These are phyloP conservation scores for Lentinula boryana DNA, from an alignment of 768 basidiomycete species.

Conservation along the genomic window DNA sequence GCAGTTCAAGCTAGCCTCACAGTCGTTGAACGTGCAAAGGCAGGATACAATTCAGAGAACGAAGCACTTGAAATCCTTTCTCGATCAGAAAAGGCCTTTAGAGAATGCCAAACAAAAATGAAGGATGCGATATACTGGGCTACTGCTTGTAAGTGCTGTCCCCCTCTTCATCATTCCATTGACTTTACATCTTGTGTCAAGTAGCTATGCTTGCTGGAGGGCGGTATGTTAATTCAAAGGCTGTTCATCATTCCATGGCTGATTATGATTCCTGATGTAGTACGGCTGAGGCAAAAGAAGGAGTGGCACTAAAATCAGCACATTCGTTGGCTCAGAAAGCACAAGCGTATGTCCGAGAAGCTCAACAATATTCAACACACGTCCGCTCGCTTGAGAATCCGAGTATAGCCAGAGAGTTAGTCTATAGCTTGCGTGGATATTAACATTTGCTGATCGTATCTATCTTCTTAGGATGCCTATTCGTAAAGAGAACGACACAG, in stretches of 20 bases:
- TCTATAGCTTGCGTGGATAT: neutral
- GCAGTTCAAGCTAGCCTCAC: neutral
- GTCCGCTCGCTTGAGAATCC: neutral
- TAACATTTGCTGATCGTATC: neutral
- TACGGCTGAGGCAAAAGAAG: conserved; percentile 2
- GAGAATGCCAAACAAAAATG: conserved; percentile 2
- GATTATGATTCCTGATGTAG: neutral
- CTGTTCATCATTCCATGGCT: neutral
- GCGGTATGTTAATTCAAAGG: neutral
- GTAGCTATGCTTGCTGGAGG: conserved; percentile 7
- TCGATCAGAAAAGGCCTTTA: neutral
- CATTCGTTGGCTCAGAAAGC: conserved; percentile 2
- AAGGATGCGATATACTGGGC: conserved; percentile 8
- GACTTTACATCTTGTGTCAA: neutral
- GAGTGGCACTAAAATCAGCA: neutral
- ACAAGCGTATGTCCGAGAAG: neutral
- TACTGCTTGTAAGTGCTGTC: neutral
- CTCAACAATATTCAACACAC: neutral
- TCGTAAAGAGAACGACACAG: conserved; percentile 3
- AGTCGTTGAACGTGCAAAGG: neutral
- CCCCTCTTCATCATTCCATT: neutral
- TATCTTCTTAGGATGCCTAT: neutral
- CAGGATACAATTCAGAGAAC: neutral
- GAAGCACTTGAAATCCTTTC: neutral
- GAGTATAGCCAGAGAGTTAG: conserved; percentile 3